Percentiles rank a stretch among this genome's conserved stretches.
Evolutionary conservation across 805 yeast genomes (phyloP).

Genomic region (Candida morakotiae): DNA sequence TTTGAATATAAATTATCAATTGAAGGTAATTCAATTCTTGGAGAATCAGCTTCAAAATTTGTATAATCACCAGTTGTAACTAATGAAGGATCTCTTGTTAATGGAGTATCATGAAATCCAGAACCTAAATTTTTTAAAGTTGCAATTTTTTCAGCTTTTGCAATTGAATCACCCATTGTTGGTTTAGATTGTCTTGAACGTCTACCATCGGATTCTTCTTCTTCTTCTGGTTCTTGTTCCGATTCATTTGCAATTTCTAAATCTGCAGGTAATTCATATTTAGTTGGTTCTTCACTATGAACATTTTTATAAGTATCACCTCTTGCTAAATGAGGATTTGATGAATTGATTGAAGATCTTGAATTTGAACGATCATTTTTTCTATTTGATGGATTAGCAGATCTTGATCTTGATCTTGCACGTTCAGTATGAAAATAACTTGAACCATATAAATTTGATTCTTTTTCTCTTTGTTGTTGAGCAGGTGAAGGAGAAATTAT

Average conservation of each 20-base stretch:
- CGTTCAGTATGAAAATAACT: conserved; percentile 32
- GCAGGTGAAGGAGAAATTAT: conserved; percentile 2
- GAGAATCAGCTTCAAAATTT: conserved; percentile 39
- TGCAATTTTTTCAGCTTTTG: conserved; percentile 39
- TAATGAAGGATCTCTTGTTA: conserved; percentile 32
- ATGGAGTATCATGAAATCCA: conserved; percentile 12
- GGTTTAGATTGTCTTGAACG: conserved; percentile 37
- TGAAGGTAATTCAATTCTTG: conserved; percentile 13
- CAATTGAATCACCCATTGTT: conserved; percentile 42
- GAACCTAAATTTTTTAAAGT: conserved; percentile 9
- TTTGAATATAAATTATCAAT: conserved; percentile 22
- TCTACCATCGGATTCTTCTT: conserved; percentile 32
- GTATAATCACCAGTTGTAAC: conserved; percentile 45
- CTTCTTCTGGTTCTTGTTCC: conserved; percentile 15
- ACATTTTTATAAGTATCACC: conserved; percentile 74
- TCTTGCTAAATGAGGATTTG: conserved; percentile 62
- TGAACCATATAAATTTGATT: conserved; percentile 17
- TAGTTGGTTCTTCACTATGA: conserved; percentile 40
- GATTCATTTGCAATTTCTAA: conserved; percentile 19
- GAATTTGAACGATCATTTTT: conserved; percentile 16
- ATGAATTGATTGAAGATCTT: conserved; percentile 9
- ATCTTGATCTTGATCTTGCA: conserved; percentile 30
- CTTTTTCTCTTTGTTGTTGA: conserved; percentile 13
- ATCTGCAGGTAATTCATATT: conserved; percentile 40
- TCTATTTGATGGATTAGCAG: conserved; percentile 17